Conservation (phyloP, 2,329 filamentous ascomycete species). For the Magnaporthiopsis poae region DNA sequence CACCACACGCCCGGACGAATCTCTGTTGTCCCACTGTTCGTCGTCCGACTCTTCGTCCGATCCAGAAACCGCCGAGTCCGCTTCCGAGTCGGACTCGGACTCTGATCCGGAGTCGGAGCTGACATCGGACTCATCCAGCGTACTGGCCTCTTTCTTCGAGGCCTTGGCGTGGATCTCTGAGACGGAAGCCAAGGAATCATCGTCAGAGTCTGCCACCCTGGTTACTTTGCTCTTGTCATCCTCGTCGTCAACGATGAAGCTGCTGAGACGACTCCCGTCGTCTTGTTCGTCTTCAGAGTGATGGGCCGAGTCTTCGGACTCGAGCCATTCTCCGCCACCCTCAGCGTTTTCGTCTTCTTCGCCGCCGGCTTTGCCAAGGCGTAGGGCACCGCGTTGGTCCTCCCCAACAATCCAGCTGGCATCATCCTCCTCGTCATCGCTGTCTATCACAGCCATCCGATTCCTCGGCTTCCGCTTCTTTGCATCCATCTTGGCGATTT, state of each 20-base stretch:
- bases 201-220: conserved; percentile 17
- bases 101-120: conserved; percentile 28
- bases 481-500: conserved; percentile 23
- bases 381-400: conserved; percentile 47
- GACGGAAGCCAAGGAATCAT: conserved; percentile 28
- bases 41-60: conserved; percentile 4
- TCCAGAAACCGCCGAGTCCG: background rate
- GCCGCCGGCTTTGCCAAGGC: conserved; percentile 70
- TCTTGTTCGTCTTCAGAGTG: conserved; percentile 47
- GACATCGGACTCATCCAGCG: conserved; percentile 13
- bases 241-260: conserved; percentile 46
- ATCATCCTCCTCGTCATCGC: conserved; percentile 52
- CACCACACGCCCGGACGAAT: conserved; percentile 32
- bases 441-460: conserved; percentile 52
- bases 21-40: conserved; percentile 9
- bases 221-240: conserved; percentile 20
- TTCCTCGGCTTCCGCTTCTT: conserved; percentile 33
- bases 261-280: conserved; percentile 43
- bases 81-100: conserved; percentile 22
- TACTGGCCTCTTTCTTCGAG: conserved; percentile 17
- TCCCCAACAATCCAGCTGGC: conserved; percentile 73
- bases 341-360: conserved; percentile 80
- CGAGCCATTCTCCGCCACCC: conserved; percentile 71
- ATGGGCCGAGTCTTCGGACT: conserved; percentile 56
- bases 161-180: conserved; percentile 26